Conservation (phyloP, 1,284 basidiomycete genomes). For the Cryptococcus maquisensis region DNA sequence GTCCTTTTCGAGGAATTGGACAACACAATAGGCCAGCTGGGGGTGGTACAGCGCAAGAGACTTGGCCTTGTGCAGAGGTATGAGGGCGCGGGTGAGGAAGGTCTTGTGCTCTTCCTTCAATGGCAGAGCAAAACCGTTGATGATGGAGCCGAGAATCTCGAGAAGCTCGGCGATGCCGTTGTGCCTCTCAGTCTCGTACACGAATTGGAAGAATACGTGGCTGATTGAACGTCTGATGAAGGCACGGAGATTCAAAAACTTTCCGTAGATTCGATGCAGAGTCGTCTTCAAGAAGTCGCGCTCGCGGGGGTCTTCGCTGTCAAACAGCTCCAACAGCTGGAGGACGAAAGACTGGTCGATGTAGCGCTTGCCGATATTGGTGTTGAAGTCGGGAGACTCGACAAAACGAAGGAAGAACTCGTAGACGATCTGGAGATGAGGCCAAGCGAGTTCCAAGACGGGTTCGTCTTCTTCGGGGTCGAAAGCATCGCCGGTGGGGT, state of each 20-base stretch:
- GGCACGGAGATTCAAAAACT: constrained; percentile 96
- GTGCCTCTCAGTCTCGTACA: constrained; percentile 98
- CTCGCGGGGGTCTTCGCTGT: constrained; percentile 97
- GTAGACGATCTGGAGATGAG: constrained; percentile 98
- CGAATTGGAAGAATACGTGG: constrained; percentile 99
- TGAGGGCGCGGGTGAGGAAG: constrained; percentile 91
- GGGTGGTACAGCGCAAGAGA: constrained; percentile 95
- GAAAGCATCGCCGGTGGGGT: constrained; percentile 95
- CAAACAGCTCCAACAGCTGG: constrained; percentile 94
- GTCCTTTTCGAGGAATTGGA: constrained; percentile 99
- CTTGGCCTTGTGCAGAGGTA: constrained; percentile 97
- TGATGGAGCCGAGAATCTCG: constrained; percentile 98
- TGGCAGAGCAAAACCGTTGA: constrained; percentile 97
- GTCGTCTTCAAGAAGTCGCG: constrained; percentile 99
- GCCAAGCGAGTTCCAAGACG: constrained; percentile 98
- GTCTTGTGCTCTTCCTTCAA: constrained; percentile 99
- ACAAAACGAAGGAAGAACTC: constrained; percentile 99
- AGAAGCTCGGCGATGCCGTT: constrained; percentile 98
- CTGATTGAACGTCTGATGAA: constrained; percentile 99
- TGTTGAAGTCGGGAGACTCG: constrained; percentile 97
- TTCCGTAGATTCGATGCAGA: constrained; percentile 97
- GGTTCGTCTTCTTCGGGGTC: constrained; percentile 99
- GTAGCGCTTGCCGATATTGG: constrained; percentile 94
- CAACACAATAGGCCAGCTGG: constrained; percentile 97
- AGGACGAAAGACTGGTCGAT: constrained; percentile 96